Evolutionary conservation across 257 asterid species (phyloP).

Genomic region (Prunella vulgaris): DNA sequence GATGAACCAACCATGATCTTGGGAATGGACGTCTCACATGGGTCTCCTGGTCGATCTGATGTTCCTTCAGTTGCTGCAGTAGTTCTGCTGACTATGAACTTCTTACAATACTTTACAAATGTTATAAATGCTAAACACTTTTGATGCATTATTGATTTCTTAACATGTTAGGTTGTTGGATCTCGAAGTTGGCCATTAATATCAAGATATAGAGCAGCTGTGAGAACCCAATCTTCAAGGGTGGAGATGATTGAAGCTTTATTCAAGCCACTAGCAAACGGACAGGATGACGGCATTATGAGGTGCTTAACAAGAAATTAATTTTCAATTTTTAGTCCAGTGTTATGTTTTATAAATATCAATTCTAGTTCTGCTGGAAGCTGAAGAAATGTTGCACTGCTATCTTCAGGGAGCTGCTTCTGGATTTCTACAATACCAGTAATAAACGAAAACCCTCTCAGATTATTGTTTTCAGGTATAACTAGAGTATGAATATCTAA

Average conservation of each 20-base stretch:
- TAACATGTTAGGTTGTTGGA: slow-evolving; percentile 69
- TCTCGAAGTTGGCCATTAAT: slow-evolving; percentile 90
- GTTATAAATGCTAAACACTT: slow-evolving; percentile 15
- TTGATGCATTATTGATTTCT: slow-evolving; percentile 18
- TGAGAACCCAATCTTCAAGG: slow-evolving; percentile 75
- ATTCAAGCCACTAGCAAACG: slow-evolving; percentile 77
- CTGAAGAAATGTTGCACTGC: slow-evolving; percentile 19
- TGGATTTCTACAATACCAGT: slow-evolving; percentile 74
- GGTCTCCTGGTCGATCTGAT: slow-evolving; percentile 81
- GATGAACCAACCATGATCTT: slow-evolving; percentile 86
- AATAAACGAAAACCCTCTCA: slow-evolving; percentile 72
- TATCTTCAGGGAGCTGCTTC: slow-evolving; percentile 74
- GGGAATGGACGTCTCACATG: slow-evolving; percentile 97
- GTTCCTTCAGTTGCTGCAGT: slow-evolving; percentile 94
- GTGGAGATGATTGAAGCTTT: slow-evolving; percentile 82
- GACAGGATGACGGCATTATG: slow-evolving; percentile 88
- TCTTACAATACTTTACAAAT: not conserved
- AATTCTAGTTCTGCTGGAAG: slow-evolving; percentile 2
- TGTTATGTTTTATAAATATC: not conserved
- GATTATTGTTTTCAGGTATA: slow-evolving; percentile 83
- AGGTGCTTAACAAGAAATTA: slow-evolving; percentile 37
- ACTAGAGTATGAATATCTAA: not conserved
- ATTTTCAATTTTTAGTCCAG: slow-evolving; percentile 9
- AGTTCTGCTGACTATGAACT: slow-evolving; percentile 28
- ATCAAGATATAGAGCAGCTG: slow-evolving; percentile 90